Evolutionary conservation across 352 stramenopile species (phyloP), one percentile per base, ranked within the genome.

Genomic region (Phytophthora pisi): DNA sequence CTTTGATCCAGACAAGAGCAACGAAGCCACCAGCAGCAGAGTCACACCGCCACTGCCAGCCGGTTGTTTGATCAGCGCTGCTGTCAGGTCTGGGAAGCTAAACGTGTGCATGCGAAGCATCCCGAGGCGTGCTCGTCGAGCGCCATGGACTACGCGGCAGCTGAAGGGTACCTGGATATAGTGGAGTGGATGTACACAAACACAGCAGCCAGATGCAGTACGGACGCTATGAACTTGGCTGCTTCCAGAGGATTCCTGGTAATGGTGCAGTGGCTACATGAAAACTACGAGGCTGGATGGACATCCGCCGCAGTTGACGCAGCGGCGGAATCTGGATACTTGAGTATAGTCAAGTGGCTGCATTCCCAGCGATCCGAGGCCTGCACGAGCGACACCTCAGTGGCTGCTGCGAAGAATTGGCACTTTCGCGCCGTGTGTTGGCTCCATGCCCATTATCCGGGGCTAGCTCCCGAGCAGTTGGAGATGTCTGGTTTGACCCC

Each of bases 251-350:
- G 56, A 8, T 6, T 55, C 11, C 15, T 63, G 0, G 45, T 46
- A 6, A 20, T 55, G 1, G 56, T 63, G 20, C 8, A 55, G 40
- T 63, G 57, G 57, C 57, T 64, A 24, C 46, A 64, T 5, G 23
- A 7, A 2, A 49, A 64, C 15, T 26, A 2, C 9, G 18, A 16
- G 9, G 45, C 20, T 11, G 57, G 57, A 20, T 57, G 46, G 23
- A 64, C 57, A 0, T 42, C 13, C 1, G 34, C 13, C 28, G 30
- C 57, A 18, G 56, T 64, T 31, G 57, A 64, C 13, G 3, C 11
- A 10, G 45, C 57, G 9, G 57, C 46, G 13, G 13, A 13, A 9
- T 24, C 38, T 34, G 57, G 45, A 2, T 34, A 50, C 16, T 42
- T 64, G 13, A 20, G 50, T 9, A 28, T 36, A 34, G 3, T 64